Evolutionary conservation across 495 filamentous ascomycete genomes (phyloP).

Genomic region (Geoglossum glabrum): DNA sequence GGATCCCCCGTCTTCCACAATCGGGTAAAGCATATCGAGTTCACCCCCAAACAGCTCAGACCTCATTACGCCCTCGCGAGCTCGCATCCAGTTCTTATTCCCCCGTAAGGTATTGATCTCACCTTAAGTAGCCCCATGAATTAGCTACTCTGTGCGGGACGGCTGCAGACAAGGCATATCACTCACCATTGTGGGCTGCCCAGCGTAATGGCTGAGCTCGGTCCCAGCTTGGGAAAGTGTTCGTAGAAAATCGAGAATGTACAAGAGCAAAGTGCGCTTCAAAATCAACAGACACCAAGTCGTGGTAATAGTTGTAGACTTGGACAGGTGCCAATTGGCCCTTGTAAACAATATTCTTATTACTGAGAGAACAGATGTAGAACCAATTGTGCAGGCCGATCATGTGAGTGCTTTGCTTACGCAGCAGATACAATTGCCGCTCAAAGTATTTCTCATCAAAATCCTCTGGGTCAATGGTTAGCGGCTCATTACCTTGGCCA

Average conservation of each 20-base stretch:
- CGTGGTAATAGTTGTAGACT: constrained; percentile 98
- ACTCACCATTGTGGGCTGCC: constrained; percentile 88
- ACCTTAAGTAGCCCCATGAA: constrained; percentile 20
- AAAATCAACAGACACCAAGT: constrained; percentile 92
- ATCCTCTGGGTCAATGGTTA: constrained; percentile 50
- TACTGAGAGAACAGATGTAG: constrained; percentile 93
- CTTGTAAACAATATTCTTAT: constrained; percentile 99
- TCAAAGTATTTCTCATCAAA: constrained; percentile 83
- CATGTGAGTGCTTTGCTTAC: constrained; percentile 84
- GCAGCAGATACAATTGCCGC: constrained; percentile 78
- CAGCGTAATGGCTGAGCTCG: constrained; percentile 91
- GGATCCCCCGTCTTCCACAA: constrained; percentile 93
- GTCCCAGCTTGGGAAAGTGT: constrained; percentile 99
- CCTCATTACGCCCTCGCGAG: constrained; percentile 86
- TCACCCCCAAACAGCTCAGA: constrained; percentile 87
- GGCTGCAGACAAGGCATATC: not conserved
- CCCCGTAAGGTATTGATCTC: constrained; percentile 97
- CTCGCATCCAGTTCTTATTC: constrained; percentile 99
- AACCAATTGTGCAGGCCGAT: constrained; percentile 98
- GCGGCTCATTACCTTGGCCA: constrained; percentile 66
- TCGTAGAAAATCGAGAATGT: constrained; percentile 95
- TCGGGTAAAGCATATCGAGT: constrained; percentile 77
- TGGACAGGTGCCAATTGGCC: constrained; percentile 89
- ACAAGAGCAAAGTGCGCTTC: constrained; percentile 96
- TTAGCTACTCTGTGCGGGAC: not conserved